Evolutionary conservation across 1,139 yeast species (phyloP), one percentile per base, ranked within the genome.

Genomic region (Spencermartinsiella ligniputridi): DNA sequence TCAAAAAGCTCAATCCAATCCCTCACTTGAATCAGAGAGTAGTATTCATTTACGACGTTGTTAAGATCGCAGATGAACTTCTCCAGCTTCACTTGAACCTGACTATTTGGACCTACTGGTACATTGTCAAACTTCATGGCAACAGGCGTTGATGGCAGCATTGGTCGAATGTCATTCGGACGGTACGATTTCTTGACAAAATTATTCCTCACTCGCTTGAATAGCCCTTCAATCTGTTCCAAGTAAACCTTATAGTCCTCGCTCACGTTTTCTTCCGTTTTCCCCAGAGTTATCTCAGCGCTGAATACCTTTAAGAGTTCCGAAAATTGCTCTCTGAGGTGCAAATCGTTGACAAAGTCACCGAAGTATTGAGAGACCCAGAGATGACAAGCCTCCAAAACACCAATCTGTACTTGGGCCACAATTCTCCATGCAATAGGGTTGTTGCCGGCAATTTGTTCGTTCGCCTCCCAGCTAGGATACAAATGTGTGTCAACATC

Each of bases 1-100:
- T 88, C 94, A 60, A 78, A 85, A 5, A 82, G 75, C 46, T 75
- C 75, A 50, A 88, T 72, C 97, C 97, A 92, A 58, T 90, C 96
- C 49, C 76, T 79, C 15, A 81, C 63, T 27, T 79, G 73, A 20
- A 86, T 76, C 18, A 81, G 75, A 25, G 70, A 71, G 57, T 84
- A 81, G 38, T 83, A 73, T 3, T 77, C 76, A 1, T 78, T 71
- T 35, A 85, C 74, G 8, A 87, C 68, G 30, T 72, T 69, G 63
- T 92, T 92, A 50, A 90, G 64, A 42, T 76, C 76, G 49, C 76
- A 77, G 27, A 88, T 70, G 62, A 85, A 78, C 52, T 72, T 66
- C 53, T 79, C 81, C 58, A 83, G 47, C 12, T 54, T 51, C 11
- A 48, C 52, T 12, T 54, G 44, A 3, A 55, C 50, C 9, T 52